Percentiles rank a stretch among this genome's conserved stretches.
phyloP scores from a whole-genome alignment of 345 rosid species.

The Aquilaria yunnanensis region DNA sequence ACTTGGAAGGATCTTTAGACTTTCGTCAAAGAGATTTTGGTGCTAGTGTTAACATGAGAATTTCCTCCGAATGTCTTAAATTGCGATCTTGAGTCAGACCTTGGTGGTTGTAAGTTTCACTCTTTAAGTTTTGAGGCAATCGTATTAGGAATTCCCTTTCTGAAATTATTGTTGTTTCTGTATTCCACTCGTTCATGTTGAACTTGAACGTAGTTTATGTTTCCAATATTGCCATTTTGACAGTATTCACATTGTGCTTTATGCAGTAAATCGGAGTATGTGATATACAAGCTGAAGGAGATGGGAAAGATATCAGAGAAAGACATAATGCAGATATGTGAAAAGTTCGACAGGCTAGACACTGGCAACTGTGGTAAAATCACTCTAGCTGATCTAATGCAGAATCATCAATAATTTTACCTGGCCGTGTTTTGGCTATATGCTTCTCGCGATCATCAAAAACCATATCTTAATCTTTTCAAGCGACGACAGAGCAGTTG shows the following conservation, averaged over 20 bases:
- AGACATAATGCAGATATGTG: slow-evolving; percentile 48
- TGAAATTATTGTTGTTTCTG: neutral
- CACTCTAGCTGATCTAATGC: slow-evolving; percentile 68
- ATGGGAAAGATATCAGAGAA: slow-evolving; percentile 64
- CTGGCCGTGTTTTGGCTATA: neutral
- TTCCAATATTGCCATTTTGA: neutral
- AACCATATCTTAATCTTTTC: too few relatives aligned
- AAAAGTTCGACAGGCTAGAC: slow-evolving; percentile 65
- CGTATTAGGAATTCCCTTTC: neutral
- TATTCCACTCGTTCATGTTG: neutral
- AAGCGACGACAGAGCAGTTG: too few relatives aligned
- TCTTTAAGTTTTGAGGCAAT: neutral
- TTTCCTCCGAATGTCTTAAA: too few relatives aligned
- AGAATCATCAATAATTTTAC: slow-evolving; percentile 18
- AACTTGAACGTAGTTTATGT: neutral
- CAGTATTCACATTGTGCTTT: neutral
- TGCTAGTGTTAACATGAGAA: too few relatives aligned
- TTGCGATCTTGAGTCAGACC: neutral
- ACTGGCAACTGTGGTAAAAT: slow-evolving; percentile 66
- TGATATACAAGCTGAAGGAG: slow-evolving; percentile 74
- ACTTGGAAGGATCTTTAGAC: too few relatives aligned
- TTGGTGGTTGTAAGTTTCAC: neutral
- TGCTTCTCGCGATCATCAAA: neutral
- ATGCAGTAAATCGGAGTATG: slow-evolving; percentile 66
- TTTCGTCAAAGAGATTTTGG: too few relatives aligned